Base-by-base conservation (phyloP, 2,329 filamentous ascomycete species). In the Blumeriella jaapii region DNA sequence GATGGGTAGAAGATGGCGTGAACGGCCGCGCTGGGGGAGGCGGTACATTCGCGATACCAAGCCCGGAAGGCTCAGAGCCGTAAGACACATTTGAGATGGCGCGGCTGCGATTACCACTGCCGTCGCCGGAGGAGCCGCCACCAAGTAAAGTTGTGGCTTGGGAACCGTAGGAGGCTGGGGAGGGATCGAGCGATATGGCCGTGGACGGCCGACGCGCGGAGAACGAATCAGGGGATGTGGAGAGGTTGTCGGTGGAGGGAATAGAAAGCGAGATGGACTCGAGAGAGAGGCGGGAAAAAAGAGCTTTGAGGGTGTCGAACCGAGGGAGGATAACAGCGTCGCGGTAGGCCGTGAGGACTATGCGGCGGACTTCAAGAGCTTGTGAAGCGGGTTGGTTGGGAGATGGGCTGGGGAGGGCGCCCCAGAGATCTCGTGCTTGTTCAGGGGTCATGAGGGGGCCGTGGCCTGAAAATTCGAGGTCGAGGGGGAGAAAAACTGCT, bases 351-450 rank as follows among this genome's bases (percentile, higher is more conserved):
- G 85, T 78, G 13, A 98, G 71, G 0, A 93, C 85, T 26, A 96
- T 77, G 15, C 85, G 74, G n/a, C 89, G 76, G 1, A 96, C 80
- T 48, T 96, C 87, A 2, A 95, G 69, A 25, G 81, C 69, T 39
- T 76, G 40, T 5, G 40, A 35, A 7, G 46, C 18, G 55, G 58
- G 17, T 64, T 32, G 48, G 55, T 56, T 66, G 29, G 55, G 47
- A n/a, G n/a, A n/a, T 14, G 54, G 60, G 19, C 59, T 60, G 28
- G 78, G 65, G 12, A 82, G 68, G 5, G 77, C 78, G 17, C 82
- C 82, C 86, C 89, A 96, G 52, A 95, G 94, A 40, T 96, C 89
- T 25, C 78, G 75, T 4, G 87, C 82, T 58, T 93, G 80, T 4
- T 84, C 76, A 0, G 71, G 59, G 1, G 71, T 78, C 71, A 96